These are phyloP conservation scores for Alternaria arbusti DNA, from an alignment of 2,329 filamentous ascomycete genomes.

Conservation along the genomic window DNA sequence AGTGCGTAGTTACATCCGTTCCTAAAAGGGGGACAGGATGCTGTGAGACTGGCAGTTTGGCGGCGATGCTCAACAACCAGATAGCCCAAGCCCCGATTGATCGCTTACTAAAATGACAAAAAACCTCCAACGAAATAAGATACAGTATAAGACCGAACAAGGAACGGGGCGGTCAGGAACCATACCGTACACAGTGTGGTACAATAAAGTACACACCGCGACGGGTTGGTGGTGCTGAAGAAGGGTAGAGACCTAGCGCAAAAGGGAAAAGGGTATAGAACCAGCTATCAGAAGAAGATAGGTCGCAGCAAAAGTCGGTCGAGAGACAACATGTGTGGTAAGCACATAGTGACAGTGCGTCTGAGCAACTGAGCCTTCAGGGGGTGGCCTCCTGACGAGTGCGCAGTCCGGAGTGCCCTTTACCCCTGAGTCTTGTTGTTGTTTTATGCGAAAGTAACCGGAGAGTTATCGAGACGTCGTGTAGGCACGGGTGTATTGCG, in stretches of 20 bases:
- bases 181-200: not conserved
- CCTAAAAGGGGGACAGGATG: not conserved
- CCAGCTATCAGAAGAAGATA: slow-evolving; percentile 10
- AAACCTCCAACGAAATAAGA: not conserved
- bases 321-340: not conserved
- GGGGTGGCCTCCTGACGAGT: not conserved
- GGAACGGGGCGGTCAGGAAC: not conserved
- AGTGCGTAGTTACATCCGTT: not conserved
- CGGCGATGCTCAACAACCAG: not conserved
- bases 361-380: not conserved
- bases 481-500: slow-evolving; percentile 29
- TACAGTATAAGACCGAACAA: not conserved
- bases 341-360: not conserved
- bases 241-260: not conserved
- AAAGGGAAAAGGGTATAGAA: slow-evolving; percentile 15
- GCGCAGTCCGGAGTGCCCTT: not conserved
- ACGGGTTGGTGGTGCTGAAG: not conserved
- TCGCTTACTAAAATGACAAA: not conserved
- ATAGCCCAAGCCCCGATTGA: not conserved
- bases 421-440: not conserved
- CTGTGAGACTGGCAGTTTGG: not conserved
- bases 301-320: slow-evolving; percentile 2
- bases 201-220: not conserved
- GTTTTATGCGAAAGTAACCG: not conserved
- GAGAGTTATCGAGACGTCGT: slow-evolving; percentile 24